A percentile compares a stretch with the other conserved stretches of the same genome.
Conservation (phyloP, 2,329 filamentous ascomycete species). For the Cladosporium cucumerinum region DNA sequence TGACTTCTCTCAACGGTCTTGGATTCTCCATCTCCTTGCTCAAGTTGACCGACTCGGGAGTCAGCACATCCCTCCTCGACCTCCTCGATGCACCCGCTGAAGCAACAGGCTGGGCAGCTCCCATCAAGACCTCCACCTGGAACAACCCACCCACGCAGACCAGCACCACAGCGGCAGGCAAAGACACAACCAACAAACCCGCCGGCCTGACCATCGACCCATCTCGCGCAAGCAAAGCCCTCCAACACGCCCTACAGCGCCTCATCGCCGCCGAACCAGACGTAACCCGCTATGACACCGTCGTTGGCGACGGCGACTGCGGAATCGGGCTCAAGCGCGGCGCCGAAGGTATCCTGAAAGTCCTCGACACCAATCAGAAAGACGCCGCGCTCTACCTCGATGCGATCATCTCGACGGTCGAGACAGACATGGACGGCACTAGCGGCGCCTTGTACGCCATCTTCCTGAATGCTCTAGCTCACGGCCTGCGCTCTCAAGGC, state of each 20-base stretch:
- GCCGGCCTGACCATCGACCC: conserved; percentile 56
- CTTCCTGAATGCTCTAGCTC: conserved; percentile 81
- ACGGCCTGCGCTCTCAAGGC: conserved; percentile 59
- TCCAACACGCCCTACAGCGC: conserved; percentile 56
- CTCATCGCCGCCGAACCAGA: conserved; percentile 64
- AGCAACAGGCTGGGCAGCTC: conserved; percentile 64
- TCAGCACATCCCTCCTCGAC: conserved; percentile 62
- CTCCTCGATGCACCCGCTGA: conserved; percentile 66
- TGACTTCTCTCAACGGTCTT: conserved; percentile 68
- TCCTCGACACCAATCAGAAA: conserved; percentile 38
- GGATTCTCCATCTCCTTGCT: conserved; percentile 69
- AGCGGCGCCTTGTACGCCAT: conserved; percentile 79
- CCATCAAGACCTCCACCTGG: conserved; percentile 59
- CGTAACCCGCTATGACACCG: conserved; percentile 68
- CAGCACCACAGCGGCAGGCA: conserved; percentile 37
- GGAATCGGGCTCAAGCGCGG: conserved; percentile 82
- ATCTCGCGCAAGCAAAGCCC: conserved; percentile 47
- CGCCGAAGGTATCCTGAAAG: conserved; percentile 60
- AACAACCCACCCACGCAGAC: conserved; percentile 41
- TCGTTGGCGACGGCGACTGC: conserved; percentile 88
- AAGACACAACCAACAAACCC: conserved; percentile 46
- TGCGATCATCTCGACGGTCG: conserved; percentile 61
- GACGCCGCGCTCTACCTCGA: conserved; percentile 60
- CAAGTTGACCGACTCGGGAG: conserved; percentile 59
- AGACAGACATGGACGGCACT: conserved; percentile 70